Evolutionary conservation across 108 stramenopile species (phyloP), one percentile per base, ranked within the genome.

Genomic region (Nitzschia sp.): DNA sequence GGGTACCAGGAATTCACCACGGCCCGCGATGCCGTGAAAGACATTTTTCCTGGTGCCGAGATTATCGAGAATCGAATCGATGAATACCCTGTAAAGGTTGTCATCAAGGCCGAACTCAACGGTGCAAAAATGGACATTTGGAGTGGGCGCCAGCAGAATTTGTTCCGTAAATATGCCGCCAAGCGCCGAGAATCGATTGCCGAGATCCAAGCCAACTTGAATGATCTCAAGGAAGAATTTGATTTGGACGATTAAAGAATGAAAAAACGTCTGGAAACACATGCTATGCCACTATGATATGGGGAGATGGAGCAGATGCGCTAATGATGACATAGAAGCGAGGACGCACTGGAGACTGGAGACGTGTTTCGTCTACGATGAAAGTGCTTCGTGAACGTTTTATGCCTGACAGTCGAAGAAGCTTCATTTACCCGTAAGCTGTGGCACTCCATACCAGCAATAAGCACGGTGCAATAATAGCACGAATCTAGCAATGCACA

Each of bases 1-100:
- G 83, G 83, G 46, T 34, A 71, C 29, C 83, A 85, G 70, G 83
- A 85, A 66, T 72, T 54, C 62, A 56, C 52, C 35, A 85, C 83
- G 34, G 77, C 83, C 0, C 27, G 50, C 21, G 23, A 31, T 26
- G 66, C 54, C 32, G 79, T 88, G n/a, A 30, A 64, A 16, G 54
- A 31, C 0, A 61, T 87, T 4, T 83, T 83, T 54, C 82, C 82
- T 32, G 75, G 52, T 33, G 64, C 72, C 23, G 38, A 65, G 1
- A 75, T 87, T 27, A 58, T 63, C 17, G 60, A 66, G 19, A 75
- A 82, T 58, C 55, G 82, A 0, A 53, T 69, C 19, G 64, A 87
- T 60, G 34, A 67, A 15, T 81, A 83, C 58, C 85, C 85, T 3
- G 74, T 85, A 38, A 47, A 31, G 13, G 84, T 85, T 1, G 63